phyloP scores from a whole-genome alignment of 176 grass and related monocot species.

The Eragrostis curvula region DNA sequence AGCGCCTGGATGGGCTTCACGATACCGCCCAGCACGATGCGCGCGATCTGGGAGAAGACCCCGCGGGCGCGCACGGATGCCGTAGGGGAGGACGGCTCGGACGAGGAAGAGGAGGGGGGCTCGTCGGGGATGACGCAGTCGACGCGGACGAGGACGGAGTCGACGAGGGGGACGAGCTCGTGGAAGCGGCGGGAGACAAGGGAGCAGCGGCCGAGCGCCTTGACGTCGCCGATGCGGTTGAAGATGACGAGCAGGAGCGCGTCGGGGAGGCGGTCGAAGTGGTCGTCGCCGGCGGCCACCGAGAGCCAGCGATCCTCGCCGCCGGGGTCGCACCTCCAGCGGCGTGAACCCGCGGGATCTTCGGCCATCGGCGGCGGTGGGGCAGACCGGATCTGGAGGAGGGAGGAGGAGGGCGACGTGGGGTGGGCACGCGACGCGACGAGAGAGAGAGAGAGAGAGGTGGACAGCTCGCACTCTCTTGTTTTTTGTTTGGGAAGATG shows the following conservation, averaged over 20 bases:
- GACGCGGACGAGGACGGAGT: constrained; percentile 79
- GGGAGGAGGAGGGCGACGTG: neutral
- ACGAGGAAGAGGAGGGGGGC: constrained; percentile 33
- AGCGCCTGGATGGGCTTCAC: constrained; percentile 80
- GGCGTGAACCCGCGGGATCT: constrained; percentile 43
- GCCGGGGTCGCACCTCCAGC: constrained; percentile 47
- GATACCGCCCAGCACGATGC: constrained; percentile 76
- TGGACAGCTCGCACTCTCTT: constrained; percentile 25
- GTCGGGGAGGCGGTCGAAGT: constrained; percentile 86
- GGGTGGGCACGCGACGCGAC: constrained; percentile 43
- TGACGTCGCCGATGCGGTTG: constrained; percentile 87
- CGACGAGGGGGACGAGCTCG: constrained; percentile 73
- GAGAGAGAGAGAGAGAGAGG: constrained; percentile 8
- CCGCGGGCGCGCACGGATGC: constrained; percentile 54
- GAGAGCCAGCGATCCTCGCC: constrained; percentile 37
- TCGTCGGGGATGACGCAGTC: constrained; percentile 96
- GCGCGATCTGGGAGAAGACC: constrained; percentile 70
- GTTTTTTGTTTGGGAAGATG: constrained; percentile 18
- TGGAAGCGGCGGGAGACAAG: constrained; percentile 86
- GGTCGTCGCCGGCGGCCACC: constrained; percentile 46
- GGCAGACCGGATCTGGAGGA: constrained; percentile 46
- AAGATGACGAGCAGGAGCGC: constrained; percentile 80
- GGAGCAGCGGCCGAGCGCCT: constrained; percentile 86
- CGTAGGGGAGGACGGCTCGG: constrained; percentile 32
- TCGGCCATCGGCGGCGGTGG: constrained; percentile 45